Base-by-base conservation (phyloP, 1,284 basidiomycete species). In the Chalciporus sp. region DNA sequence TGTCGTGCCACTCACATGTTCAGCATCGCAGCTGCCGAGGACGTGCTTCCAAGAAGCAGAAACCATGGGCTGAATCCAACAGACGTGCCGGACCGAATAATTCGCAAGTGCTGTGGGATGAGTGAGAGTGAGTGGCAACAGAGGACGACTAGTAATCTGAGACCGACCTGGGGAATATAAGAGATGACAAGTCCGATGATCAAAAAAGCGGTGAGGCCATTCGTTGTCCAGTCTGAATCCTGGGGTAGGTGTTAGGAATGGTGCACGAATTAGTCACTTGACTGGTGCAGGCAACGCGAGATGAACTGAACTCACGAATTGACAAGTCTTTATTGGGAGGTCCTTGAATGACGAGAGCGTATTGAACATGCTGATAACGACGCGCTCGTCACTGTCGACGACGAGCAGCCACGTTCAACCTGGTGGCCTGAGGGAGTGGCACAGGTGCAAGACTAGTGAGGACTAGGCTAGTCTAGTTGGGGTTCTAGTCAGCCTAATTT, bases 41-140 rank as follows among this genome's bases (percentile, higher is more conserved):
- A 90, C 1, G 93, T 96, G 53, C 91, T 90, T 10, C 97, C 97
- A 0, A 98, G 81, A 2, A 98, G 78, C n/a, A 98, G 76, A 69
- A 93, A 99, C 86, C 92, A 92, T 49, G 94, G 93, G 56, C 91
- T 94, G 58, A 97, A 85, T 0, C 95, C 95, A 61, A 95, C 86
- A 0, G 92, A 95, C 0, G 93, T 90, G 40, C 84, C 80, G 42
- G 86, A 81, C 49, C 74, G 72, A 63, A 94, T 85, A 58, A 95
- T 94, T 31, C 90, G 79, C 50, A 81, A 74, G 63, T 90, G 90
- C 85, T 92, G 61, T 60, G 40, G 17, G 12, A 42, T 33, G 5
- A n/a, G 29, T 8, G n/a, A n/a, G n/a, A n/a, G 40, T 50, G 7
- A 46, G 45, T 1, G 7, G 35, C 16, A 16, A 33, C 7, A 10